Evolutionary conservation across 2,329 filamentous ascomycete genomes (phyloP), one percentile per base, ranked within the genome.

Genomic region (Fusarium sp.): DNA sequence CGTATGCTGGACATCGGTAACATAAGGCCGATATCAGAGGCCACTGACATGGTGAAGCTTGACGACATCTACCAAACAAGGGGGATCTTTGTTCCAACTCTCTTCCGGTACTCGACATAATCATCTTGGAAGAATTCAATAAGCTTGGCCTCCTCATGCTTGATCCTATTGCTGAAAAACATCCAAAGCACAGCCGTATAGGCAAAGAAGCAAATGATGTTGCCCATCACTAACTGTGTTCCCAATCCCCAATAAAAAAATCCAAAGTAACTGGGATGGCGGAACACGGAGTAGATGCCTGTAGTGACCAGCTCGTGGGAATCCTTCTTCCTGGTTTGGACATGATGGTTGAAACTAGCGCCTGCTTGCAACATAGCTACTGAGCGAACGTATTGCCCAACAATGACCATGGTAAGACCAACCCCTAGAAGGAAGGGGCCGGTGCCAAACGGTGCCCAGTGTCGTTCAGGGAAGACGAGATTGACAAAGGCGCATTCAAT

Each of bases 201-300:
- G 3, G 80, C 91, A 9, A 90, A 70, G 58, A 96, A 88, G 76
- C 93, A 97, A 4, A 97, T 69, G 11, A 86, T 80, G 79, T 99
- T 99, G 18, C 95, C 95, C 67, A 97, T 84, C 54, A 97, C 88
- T 41, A 98, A 76, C 83, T 99, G 96, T 14, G 94, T 97, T 7
- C 96, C 96, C n/a, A 98, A 75, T 0, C 92, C 93, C 95, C 95
- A 99, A 89, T 94, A 98, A 80, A 97, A 99, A 82, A 97, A 99
- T 5, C 95, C 96, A 81, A 98, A 97, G 80, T 99, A 99, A 60
- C 91, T 91, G 14, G 96, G 96, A 78, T 99, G 96, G 23, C 96
- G 84, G 51, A 96, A 81, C 42, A 86, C 78, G 10, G 82, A 81
- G 78, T 98, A 99, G 33, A 98, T 81, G 1, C 96, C 96, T 27